phyloP scores from a whole-genome alignment of 805 yeast genomes.

The Blastobotrys terrestris region DNA sequence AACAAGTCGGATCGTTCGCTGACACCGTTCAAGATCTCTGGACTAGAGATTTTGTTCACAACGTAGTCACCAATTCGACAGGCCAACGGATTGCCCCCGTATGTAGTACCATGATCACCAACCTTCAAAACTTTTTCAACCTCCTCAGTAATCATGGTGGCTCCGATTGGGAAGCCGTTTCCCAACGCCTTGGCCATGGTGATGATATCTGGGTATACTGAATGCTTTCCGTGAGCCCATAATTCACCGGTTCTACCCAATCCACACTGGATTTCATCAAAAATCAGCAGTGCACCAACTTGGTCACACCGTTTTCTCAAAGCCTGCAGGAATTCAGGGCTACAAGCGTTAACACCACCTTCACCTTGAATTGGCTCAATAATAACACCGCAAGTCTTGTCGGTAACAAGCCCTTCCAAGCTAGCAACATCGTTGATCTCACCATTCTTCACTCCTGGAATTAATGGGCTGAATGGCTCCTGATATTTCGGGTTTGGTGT shows the following conservation, averaged over 20 bases:
- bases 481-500: slow-evolving; percentile 93
- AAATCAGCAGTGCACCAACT: slow-evolving; percentile 70
- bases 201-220: slow-evolving; percentile 89
- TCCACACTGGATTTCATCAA: slow-evolving; percentile 97
- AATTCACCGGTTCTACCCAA: slow-evolving; percentile 85
- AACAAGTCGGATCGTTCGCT: slow-evolving; percentile 54
- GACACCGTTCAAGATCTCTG: slow-evolving; percentile 56
- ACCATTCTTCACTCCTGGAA: slow-evolving; percentile 82
- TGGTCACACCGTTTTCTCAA: slow-evolving; percentile 62
- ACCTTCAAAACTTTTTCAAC: slow-evolving; percentile 68
- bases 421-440: slow-evolving; percentile 53
- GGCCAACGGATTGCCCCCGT: slow-evolving; percentile 95
- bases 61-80: slow-evolving; percentile 76
- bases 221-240: slow-evolving; percentile 83
- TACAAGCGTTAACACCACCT: slow-evolving; percentile 80
- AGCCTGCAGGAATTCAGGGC: slow-evolving; percentile 54
- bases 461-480: slow-evolving; percentile 80
- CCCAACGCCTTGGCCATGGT: slow-evolving; percentile 96
- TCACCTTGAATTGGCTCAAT: slow-evolving; percentile 98
- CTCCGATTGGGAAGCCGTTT: slow-evolving; percentile 94
- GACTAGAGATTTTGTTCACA: slow-evolving; percentile 56
- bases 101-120: slow-evolving; percentile 98
- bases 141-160: slow-evolving; percentile 77
- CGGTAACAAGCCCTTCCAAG: slow-evolving; percentile 49
- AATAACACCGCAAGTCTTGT: slow-evolving; percentile 81